Evolutionary conservation across 2,329 filamentous ascomycete genomes (phyloP).

Genomic region (Ilyonectria mors-panacis): DNA sequence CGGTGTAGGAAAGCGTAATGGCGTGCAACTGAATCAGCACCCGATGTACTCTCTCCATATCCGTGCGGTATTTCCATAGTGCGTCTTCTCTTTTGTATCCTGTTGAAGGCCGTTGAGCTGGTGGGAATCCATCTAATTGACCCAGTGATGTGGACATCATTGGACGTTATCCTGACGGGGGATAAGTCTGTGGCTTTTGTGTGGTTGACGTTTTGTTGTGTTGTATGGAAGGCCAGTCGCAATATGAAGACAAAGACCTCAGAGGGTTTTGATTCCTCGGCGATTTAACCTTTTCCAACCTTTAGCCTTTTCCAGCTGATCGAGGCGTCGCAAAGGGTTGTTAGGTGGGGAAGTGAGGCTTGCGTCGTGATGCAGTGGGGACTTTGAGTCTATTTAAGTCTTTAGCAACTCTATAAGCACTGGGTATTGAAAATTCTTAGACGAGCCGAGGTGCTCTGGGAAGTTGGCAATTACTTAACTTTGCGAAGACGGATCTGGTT

Average conservation of each 20-base stretch:
- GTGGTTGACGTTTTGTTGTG: background rate
- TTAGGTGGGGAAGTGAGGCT: too few species aligned
- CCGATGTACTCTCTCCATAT: background rate
- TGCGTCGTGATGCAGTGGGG: too few species aligned
- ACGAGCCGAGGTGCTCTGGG: too few species aligned
- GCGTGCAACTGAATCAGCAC: background rate
- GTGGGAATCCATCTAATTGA: background rate
- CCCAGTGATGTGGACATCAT: background rate
- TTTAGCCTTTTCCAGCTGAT: too few species aligned
- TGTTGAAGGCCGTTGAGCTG: background rate
- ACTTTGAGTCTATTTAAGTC: too few species aligned
- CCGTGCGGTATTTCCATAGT: background rate
- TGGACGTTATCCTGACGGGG: background rate
- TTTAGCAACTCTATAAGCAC: too few species aligned
- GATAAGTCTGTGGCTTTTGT: too few species aligned
- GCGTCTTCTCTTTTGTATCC: slow-evolving; percentile 7
- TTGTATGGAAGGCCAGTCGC: background rate
- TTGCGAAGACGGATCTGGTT: too few species aligned
- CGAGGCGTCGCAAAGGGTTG: too few species aligned
- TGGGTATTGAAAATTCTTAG: too few species aligned
- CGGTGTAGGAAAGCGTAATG: background rate
- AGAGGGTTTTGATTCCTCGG: background rate
- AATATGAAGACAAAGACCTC: background rate
- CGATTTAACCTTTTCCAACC: background rate
- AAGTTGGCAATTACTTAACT: too few species aligned